Evolutionary conservation across 1,284 basidiomycete genomes (phyloP).

Genomic region (Ceratobasidium sp.): DNA sequence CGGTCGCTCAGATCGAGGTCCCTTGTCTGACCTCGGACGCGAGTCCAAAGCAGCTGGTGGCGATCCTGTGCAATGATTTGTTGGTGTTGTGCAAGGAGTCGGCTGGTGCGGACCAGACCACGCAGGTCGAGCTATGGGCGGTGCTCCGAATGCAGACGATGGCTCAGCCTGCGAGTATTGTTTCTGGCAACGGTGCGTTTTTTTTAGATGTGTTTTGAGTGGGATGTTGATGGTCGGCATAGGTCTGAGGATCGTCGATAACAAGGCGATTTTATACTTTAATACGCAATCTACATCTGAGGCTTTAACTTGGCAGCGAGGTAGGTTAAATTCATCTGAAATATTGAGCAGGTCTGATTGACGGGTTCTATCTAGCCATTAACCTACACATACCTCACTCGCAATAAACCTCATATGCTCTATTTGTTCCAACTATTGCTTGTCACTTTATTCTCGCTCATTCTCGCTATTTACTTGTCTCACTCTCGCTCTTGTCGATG

Average conservation of each 20-base stretch:
- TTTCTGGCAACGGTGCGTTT: conserved; percentile 82
- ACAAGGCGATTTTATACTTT: conserved; percentile 94
- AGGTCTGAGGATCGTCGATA: conserved; percentile 87
- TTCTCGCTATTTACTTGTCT: conserved; percentile 33
- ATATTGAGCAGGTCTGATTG: conserved; percentile 40
- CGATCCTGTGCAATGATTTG: conserved; percentile 92
- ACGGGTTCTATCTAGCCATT: conserved; percentile 63
- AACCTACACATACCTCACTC: conserved; percentile 74
- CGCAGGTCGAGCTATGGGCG: conserved; percentile 89
- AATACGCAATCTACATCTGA: conserved; percentile 86
- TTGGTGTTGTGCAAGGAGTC: conserved; percentile 90
- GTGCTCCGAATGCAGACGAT: conserved; percentile 93
- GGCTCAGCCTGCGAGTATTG: conserved; percentile 90
- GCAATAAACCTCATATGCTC: conserved; percentile 54
- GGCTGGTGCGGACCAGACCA: conserved; percentile 78
- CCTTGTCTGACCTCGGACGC: conserved; percentile 89
- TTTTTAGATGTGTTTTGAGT: too few species aligned
- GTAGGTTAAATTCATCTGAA: conserved; percentile 61
- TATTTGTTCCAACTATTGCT: conserved; percentile 15
- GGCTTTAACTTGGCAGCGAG: conserved; percentile 91
- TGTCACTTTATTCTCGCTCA: not conserved
- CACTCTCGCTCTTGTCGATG: conserved; percentile 13
- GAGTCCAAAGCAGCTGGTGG: conserved; percentile 79
- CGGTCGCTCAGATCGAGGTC: conserved; percentile 85
- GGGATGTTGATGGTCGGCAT: not conserved